These are phyloP conservation scores for Rhipidocladum racemiflorum DNA, from an alignment of 176 grass and related monocot species.

Conservation along the genomic window DNA sequence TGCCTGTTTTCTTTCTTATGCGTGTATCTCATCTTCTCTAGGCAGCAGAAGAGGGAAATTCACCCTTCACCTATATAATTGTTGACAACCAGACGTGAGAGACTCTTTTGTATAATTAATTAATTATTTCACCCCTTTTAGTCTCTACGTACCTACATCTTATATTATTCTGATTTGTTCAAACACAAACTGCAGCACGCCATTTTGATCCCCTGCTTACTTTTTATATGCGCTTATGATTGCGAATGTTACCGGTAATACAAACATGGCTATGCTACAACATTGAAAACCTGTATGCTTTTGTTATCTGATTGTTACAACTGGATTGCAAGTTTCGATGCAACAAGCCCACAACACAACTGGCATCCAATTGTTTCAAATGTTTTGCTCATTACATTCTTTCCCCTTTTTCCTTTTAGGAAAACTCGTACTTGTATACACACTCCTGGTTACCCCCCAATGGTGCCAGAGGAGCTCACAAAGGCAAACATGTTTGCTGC, in stretches of 20 bases:
- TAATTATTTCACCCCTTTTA: neutral
- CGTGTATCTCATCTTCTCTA: slow-evolving; percentile 36
- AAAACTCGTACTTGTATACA: slow-evolving; percentile 99
- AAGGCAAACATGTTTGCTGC: slow-evolving; percentile 57
- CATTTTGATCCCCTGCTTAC: neutral
- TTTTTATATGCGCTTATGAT: too few relatives aligned
- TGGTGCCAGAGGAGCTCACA: slow-evolving; percentile 78
- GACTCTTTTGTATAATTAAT: neutral
- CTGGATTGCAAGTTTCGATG: neutral
- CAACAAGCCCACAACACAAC: neutral
- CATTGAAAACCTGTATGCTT: neutral
- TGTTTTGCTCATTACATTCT: neutral
- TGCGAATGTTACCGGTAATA: too few relatives aligned
- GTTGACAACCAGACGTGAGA: slow-evolving; percentile 92
- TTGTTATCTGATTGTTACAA: neutral
- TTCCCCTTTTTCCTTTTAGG: slow-evolving; percentile 35
- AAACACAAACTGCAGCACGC: neutral
- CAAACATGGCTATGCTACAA: neutral
- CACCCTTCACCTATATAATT: slow-evolving; percentile 93
- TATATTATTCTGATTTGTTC: neutral
- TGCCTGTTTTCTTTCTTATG: neutral
- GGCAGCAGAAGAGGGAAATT: slow-evolving; percentile 69
- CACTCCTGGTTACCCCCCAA: slow-evolving; percentile 72
- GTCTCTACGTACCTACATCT: neutral
- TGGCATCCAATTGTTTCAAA: neutral